Conservation (phyloP, 75 land plant genomes). For the Pinus tabuliformis region DNA sequence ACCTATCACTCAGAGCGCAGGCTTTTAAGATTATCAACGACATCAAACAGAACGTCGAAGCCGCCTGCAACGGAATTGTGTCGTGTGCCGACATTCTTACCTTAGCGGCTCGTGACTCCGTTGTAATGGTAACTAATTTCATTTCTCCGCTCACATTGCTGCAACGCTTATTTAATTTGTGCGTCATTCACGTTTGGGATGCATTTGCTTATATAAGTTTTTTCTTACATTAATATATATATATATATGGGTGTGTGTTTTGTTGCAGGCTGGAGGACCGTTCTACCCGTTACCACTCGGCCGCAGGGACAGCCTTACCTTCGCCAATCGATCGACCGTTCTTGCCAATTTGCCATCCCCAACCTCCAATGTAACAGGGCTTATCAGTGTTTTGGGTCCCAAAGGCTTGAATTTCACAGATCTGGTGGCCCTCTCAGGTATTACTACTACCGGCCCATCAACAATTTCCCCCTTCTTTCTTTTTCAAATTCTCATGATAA, state of each 20-base stretch:
- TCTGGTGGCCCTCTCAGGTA: slow-evolving; percentile 6
- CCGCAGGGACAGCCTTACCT: neutral
- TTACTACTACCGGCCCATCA: neutral
- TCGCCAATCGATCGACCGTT: neutral
- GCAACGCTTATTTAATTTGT: neutral
- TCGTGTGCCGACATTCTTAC: slow-evolving; percentile 56
- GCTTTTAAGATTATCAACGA: slow-evolving; percentile 40
- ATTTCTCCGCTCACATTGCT: no score
- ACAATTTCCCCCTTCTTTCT: neutral
- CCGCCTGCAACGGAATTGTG: slow-evolving; percentile 32
- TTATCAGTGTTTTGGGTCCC: neutral
- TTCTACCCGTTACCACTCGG: neutral
- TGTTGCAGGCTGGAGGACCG: slow-evolving; percentile 1
- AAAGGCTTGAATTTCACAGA: neutral
- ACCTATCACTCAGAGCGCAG: slow-evolving; percentile 29
- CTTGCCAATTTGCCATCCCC: neutral
- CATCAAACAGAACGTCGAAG: slow-evolving; percentile 21
- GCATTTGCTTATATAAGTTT: no score
- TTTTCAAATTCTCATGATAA: no score
- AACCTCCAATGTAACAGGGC: neutral
- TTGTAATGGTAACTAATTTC: slow-evolving; percentile 17
- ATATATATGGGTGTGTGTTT: no score
- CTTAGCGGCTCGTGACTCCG: slow-evolving; percentile 43
- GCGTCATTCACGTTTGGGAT: neutral
- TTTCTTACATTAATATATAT: no score